These are phyloP conservation scores for Sclerotinia sclerotiorum DNA, from an alignment of 2,329 filamentous ascomycete genomes.

Conservation along the genomic window DNA sequence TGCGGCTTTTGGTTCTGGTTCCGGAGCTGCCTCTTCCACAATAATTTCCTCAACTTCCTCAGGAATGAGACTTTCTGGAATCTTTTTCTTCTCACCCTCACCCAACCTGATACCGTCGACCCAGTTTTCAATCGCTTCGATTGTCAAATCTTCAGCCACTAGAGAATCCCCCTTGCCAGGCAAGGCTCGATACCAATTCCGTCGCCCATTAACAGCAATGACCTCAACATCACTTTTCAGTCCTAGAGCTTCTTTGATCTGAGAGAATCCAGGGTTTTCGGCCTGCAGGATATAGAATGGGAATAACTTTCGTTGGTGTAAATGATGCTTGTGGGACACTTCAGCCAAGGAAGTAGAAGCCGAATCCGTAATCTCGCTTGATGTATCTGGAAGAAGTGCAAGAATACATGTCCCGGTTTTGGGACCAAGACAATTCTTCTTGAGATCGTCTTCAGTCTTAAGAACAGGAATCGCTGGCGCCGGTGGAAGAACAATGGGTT, in stretches of 20 bases:
- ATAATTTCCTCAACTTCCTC: slow-evolving; percentile 48
- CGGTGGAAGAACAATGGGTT: slow-evolving; percentile 49
- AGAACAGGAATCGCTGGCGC: slow-evolving; percentile 67
- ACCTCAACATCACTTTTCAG: slow-evolving; percentile 66
- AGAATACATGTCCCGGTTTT: slow-evolving; percentile 84
- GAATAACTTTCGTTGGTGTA: slow-evolving; percentile 68
- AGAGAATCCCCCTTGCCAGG: slow-evolving; percentile 26
- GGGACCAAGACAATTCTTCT: slow-evolving; percentile 68
- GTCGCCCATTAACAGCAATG: slow-evolving; percentile 80
- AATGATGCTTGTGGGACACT: slow-evolving; percentile 72
- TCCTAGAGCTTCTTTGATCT: slow-evolving; percentile 60
- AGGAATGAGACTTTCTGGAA: slow-evolving; percentile 61
- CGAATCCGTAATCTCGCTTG: slow-evolving; percentile 46
- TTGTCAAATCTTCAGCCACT: slow-evolving; percentile 51
- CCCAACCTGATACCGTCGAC: slow-evolving; percentile 89
- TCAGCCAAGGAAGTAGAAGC: slow-evolving; percentile 66
- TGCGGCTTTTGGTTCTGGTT: slow-evolving; percentile 26
- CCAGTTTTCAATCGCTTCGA: slow-evolving; percentile 73
- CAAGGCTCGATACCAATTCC: slow-evolving; percentile 82
- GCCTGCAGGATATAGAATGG: slow-evolving; percentile 76
- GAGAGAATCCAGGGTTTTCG: slow-evolving; percentile 55
- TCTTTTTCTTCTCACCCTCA: slow-evolving; percentile 75
- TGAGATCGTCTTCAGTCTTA: slow-evolving; percentile 61
- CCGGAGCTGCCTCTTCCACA: slow-evolving; percentile 40
- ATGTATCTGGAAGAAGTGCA: slow-evolving; percentile 60